These are phyloP conservation scores for Aspergillus ochraceus DNA, from an alignment of 2,329 filamentous ascomycete genomes.

Conservation along the genomic window DNA sequence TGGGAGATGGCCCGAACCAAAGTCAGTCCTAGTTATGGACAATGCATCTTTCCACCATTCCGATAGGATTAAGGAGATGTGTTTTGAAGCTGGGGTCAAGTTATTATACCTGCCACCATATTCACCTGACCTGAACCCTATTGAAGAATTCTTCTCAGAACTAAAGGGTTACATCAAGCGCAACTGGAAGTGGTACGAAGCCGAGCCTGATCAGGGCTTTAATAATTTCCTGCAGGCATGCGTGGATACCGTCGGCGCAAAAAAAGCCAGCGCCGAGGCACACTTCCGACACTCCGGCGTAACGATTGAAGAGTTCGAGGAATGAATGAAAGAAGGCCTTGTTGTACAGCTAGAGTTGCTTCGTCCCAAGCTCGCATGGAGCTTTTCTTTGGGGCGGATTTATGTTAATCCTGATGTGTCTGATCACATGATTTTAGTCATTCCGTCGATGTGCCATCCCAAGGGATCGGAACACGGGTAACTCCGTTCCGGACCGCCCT, in stretches of 20 bases:
- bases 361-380: too few species aligned
- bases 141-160: neutral
- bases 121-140: neutral
- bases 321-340: too few species aligned
- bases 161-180: neutral
- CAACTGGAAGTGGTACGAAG: neutral
- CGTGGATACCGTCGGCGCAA: neutral
- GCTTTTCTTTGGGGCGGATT: too few species aligned
- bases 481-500: conserved; percentile 9
- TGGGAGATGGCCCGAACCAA: neutral
- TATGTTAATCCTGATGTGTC: too few species aligned
- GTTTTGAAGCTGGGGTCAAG: neutral
- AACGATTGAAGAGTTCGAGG: too few species aligned
- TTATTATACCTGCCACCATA: neutral
- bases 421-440: too few species aligned
- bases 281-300: neutral
- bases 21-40: neutral
- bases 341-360: too few species aligned
- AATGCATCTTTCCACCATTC: neutral
- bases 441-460: too few species aligned
- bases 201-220: neutral
- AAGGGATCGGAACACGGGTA: too few species aligned
- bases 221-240: neutral
- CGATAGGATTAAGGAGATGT: neutral
- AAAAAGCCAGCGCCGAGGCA: neutral